Conservation (phyloP, 164 flowering plant genomes). For the Dillenia suffruticosa region DNA sequence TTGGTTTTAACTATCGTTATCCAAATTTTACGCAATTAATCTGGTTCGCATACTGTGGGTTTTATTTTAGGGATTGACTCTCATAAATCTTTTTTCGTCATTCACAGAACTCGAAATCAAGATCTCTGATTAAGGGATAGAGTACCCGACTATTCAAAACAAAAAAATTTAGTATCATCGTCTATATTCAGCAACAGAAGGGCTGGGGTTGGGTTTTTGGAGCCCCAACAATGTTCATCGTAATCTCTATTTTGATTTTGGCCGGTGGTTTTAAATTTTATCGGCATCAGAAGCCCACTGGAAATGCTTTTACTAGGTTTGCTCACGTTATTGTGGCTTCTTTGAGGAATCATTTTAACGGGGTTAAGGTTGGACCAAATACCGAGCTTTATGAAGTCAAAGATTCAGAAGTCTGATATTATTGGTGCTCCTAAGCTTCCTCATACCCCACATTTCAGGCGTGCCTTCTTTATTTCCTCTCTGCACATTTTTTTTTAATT, state of each 20-base stretch:
- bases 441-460: slow-evolving; percentile 54
- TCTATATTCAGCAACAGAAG: slow-evolving; percentile 32
- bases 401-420: slow-evolving; percentile 44
- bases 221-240: slow-evolving; percentile 34
- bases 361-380: slow-evolving; percentile 19
- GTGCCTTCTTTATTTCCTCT: background rate
- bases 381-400: slow-evolving; percentile 45
- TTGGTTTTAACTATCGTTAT: no score
- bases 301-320: slow-evolving; percentile 71
- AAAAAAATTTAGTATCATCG: no score
- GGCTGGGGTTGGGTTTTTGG: slow-evolving; percentile 67
- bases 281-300: slow-evolving; percentile 64
- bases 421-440: slow-evolving; percentile 53
- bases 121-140: no score
- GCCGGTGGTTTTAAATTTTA: slow-evolving; percentile 34
- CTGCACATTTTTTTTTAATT: no score
- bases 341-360: slow-evolving; percentile 36
- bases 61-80: no score
- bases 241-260: slow-evolving; percentile 35
- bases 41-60: no score
- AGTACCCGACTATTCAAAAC: no score
- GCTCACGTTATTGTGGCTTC: slow-evolving; percentile 53
- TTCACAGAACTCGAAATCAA: no score
- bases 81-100: no score
- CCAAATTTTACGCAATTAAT: no score